Conservation (phyloP, 495 filamentous ascomycete species). For the Neohortaea acidophila region DNA sequence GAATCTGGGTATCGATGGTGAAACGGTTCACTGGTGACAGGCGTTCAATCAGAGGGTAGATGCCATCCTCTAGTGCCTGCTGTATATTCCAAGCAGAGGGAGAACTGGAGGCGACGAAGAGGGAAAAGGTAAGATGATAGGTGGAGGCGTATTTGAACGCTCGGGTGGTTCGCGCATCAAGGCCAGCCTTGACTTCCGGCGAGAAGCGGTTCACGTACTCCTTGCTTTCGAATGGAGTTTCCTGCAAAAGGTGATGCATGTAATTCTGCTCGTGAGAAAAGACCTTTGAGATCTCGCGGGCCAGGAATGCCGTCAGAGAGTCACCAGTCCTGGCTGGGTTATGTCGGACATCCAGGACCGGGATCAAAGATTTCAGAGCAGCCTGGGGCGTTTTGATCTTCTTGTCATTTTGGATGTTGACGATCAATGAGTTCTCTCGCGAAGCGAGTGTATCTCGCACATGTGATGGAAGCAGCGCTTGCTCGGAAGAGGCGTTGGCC, state of each 20-base stretch:
- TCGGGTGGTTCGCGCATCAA: slow-evolving; percentile 51
- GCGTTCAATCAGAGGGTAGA: slow-evolving; percentile 63
- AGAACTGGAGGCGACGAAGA: slow-evolving; percentile 62
- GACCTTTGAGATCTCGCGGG: slow-evolving; percentile 57
- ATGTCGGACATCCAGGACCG: slow-evolving; percentile 67
- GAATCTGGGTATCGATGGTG: slow-evolving; percentile 90
- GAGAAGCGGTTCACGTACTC: slow-evolving; percentile 23
- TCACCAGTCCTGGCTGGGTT: slow-evolving; percentile 49
- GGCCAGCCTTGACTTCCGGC: slow-evolving; percentile 34
- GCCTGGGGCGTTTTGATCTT: slow-evolving; percentile 37
- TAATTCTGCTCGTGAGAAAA: slow-evolving; percentile 84
- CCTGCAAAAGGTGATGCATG: slow-evolving; percentile 65
- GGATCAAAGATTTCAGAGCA: slow-evolving; percentile 48
- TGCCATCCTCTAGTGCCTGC: slow-evolving; percentile 60
- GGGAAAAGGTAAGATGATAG: slow-evolving; percentile 89
- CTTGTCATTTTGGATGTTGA: slow-evolving; percentile 53
- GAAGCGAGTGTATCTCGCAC: slow-evolving; percentile 9
- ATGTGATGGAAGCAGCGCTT: slow-evolving; percentile 6
- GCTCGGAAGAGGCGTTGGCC: background rate
- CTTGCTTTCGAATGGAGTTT: slow-evolving; percentile 18
- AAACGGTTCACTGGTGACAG: slow-evolving; percentile 81
- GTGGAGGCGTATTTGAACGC: slow-evolving; percentile 85
- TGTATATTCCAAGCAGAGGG: slow-evolving; percentile 92
- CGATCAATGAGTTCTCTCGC: slow-evolving; percentile 39
- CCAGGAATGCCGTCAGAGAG: slow-evolving; percentile 66